A percentile compares a stretch with the other conserved stretches of the same genome.
Conservation (phyloP, 1,284 basidiomycete genomes). For the Meira miltonrushii region DNA sequence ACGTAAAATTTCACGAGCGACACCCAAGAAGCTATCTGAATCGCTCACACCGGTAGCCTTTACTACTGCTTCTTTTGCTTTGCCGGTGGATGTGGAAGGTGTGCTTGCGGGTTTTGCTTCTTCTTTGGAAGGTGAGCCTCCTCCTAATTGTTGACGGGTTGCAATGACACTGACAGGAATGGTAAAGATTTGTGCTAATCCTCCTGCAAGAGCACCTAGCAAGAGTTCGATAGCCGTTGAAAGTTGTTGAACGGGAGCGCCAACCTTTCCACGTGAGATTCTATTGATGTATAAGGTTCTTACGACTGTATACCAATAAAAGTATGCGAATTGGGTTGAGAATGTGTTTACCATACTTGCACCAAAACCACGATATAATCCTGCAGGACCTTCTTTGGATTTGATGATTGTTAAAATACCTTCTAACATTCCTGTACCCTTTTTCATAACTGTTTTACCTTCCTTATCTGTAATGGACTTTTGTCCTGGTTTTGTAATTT, state of each 20-base stretch:
- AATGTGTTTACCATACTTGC: slow-evolving; percentile 99
- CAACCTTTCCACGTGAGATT: slow-evolving; percentile 17
- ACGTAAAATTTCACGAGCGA: slow-evolving; percentile 80
- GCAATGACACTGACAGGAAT: slow-evolving; percentile 97
- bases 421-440: slow-evolving; percentile 41
- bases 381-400: slow-evolving; percentile 53
- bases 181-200: slow-evolving; percentile 93
- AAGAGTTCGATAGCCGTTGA: slow-evolving; percentile 58
- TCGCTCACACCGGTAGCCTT: slow-evolving; percentile 56
- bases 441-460: slow-evolving; percentile 57
- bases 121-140: slow-evolving; percentile 2
- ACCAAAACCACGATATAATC: slow-evolving; percentile 85
- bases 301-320: slow-evolving; percentile 95
- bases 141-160: slow-evolving; percentile 75
- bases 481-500: slow-evolving; percentile 53
- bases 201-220: slow-evolving; percentile 86
- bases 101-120: slow-evolving; percentile 10
- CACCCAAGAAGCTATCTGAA: slow-evolving; percentile 62
- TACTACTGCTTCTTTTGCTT: slow-evolving; percentile 20
- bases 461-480: slow-evolving; percentile 55
- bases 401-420: slow-evolving; percentile 42
- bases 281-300: slow-evolving; percentile 64
- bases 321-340: slow-evolving; percentile 90
- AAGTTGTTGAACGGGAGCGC: slow-evolving; percentile 22
- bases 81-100: background rate